Evolutionary conservation across 306 rosid species (phyloP).

Genomic region (Prunus mongolica): DNA sequence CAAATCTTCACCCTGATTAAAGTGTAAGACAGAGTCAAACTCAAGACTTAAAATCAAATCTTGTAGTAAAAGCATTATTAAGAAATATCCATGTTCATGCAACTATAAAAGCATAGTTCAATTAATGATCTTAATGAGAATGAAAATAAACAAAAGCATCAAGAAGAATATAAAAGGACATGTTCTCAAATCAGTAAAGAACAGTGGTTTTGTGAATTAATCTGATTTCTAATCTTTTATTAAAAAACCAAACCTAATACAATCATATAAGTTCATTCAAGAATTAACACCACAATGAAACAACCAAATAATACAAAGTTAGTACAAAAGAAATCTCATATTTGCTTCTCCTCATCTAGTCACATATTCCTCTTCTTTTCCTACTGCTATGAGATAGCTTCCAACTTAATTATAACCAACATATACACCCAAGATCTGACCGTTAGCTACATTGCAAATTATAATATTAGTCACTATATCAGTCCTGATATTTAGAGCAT

Average conservation of each 20-base stretch:
- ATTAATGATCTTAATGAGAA: background rate
- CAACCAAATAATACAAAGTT: background rate
- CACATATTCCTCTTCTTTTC: background rate
- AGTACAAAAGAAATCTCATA: background rate
- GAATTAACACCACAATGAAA: background rate
- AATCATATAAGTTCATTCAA: background rate
- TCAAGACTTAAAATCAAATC: constrained; percentile 4
- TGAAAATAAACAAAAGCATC: background rate
- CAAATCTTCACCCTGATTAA: constrained; percentile 55
- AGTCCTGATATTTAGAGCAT: background rate
- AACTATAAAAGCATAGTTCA: constrained; percentile 10
- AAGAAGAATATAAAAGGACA: background rate
- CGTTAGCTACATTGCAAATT: background rate
- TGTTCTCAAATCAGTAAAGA: background rate
- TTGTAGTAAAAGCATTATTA: background rate
- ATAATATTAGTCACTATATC: background rate
- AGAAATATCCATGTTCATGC: constrained; percentile 9
- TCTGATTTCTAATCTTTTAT: background rate
- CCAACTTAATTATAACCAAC: background rate
- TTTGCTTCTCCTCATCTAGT: background rate
- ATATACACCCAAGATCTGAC: background rate
- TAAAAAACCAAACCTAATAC: background rate
- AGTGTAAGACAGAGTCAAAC: constrained; percentile 31
- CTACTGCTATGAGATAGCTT: background rate
- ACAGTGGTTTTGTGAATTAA: background rate